These are phyloP conservation scores for Flaveria brownii DNA, from an alignment of 129 eudicot genomes.

Conservation along the genomic window DNA sequence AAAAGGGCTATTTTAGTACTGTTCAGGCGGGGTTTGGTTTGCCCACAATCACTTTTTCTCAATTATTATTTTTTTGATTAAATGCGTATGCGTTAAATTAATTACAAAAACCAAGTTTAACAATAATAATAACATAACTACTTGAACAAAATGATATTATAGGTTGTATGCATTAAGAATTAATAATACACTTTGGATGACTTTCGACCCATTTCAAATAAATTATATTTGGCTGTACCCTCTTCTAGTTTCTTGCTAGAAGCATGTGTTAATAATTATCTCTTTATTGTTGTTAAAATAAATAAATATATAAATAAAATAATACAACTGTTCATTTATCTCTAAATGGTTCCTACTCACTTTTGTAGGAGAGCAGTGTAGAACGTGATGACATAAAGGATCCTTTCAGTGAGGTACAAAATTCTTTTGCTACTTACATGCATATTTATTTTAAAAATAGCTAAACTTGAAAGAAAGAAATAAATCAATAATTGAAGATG, in stretches of 20 bases:
- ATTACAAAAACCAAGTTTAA: neutral
- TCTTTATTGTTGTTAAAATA: no score
- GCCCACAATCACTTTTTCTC: neutral
- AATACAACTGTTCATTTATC: neutral
- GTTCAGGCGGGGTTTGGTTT: neutral
- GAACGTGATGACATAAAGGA: conserved; percentile 63
- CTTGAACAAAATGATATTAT: neutral
- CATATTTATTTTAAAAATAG: neutral
- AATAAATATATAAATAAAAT: no score
- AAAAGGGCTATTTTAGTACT: neutral
- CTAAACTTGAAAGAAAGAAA: neutral
- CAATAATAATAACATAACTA: neutral
- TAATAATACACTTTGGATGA: neutral
- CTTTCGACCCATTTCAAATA: neutral
- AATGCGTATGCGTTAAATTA: neutral
- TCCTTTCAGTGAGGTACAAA: conserved; percentile 63
- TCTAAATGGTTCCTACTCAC: neutral
- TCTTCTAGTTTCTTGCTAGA: no score
- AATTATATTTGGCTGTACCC: neutral
- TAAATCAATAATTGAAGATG: neutral
- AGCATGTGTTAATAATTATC: no score
- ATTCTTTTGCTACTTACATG: neutral
- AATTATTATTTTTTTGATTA: neutral
- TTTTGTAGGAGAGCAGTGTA: conserved; percentile 64
- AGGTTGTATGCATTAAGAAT: conserved; percentile 1